These are phyloP conservation scores for Clavulina sp. DNA, from an alignment of 768 basidiomycete genomes.

Conservation along the genomic window DNA sequence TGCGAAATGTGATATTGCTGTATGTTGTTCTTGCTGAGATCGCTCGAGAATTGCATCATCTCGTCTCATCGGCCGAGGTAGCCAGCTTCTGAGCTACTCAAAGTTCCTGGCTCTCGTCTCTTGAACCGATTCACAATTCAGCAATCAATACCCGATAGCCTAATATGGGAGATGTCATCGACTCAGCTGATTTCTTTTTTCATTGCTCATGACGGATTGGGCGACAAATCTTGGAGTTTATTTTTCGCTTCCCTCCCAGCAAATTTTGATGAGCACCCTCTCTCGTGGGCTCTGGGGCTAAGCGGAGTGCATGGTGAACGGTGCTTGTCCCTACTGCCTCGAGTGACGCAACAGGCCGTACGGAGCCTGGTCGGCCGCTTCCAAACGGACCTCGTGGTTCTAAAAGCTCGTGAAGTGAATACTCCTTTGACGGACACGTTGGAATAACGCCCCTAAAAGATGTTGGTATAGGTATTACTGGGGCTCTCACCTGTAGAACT, in stretches of 20 bases:
- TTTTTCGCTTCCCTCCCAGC: slow-evolving; percentile 66
- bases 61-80: slow-evolving; percentile 13
- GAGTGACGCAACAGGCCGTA: too few species aligned
- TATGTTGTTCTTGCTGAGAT: neutral
- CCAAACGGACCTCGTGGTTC: too few species aligned
- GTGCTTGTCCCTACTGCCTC: too few species aligned
- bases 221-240: slow-evolving; percentile 35
- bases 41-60: neutral
- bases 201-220: slow-evolving; percentile 37
- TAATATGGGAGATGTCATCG: slow-evolving; percentile 20
- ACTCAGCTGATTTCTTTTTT: slow-evolving; percentile 60
- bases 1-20: neutral
- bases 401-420: too few species aligned
- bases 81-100: slow-evolving; percentile 43
- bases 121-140: slow-evolving; percentile 57
- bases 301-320: too few species aligned
- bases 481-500: too few species aligned
- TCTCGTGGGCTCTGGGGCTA: slow-evolving; percentile 53
- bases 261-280: slow-evolving; percentile 60
- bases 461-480: too few species aligned
- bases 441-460: too few species aligned
- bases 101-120: slow-evolving; percentile 49
- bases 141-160: slow-evolving; percentile 28
- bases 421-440: too few species aligned
- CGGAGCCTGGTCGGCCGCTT: too few species aligned